These are phyloP conservation scores for Populus ilicifolia DNA, from an alignment of 345 rosid species.

Conservation along the genomic window DNA sequence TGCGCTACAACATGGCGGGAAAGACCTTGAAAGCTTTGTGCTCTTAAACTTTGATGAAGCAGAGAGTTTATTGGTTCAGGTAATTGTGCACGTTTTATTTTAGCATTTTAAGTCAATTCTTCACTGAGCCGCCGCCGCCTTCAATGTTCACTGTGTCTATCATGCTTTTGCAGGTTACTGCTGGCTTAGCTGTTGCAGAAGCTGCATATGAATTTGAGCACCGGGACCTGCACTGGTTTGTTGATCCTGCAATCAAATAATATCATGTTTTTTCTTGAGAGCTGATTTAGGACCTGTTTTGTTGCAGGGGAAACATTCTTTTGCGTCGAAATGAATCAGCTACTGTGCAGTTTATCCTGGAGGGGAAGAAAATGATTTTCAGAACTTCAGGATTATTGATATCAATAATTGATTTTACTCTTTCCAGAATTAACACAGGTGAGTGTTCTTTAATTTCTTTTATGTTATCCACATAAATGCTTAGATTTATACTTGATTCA, in stretches of 20 bases:
- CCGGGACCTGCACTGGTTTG: conserved; percentile 86
- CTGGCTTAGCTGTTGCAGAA: conserved; percentile 90
- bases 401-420: conserved; percentile 88
- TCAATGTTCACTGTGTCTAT: neutral
- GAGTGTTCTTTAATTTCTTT: conserved; percentile 14
- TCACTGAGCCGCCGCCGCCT: neutral
- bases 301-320: conserved; percentile 84
- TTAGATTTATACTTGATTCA: neutral
- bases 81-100: conserved; percentile 9
- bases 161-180: conserved; percentile 59
- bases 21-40: conserved; percentile 92
- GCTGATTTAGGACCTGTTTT: conserved; percentile 1
- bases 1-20: conserved; percentile 91
- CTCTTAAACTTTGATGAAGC: conserved; percentile 78
- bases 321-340: conserved; percentile 58
- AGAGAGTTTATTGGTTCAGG: conserved; percentile 78
- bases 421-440: conserved; percentile 91
- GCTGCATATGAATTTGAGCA: conserved; percentile 93
- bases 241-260: neutral
- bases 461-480: neutral
- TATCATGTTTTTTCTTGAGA: neutral
- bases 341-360: conserved; percentile 46
- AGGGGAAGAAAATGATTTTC: conserved; percentile 50
- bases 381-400: conserved; percentile 57
- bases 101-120: neutral